These are phyloP conservation scores for Phialophora macrospora DNA, from an alignment of 2,329 filamentous ascomycete species.

Conservation along the genomic window DNA sequence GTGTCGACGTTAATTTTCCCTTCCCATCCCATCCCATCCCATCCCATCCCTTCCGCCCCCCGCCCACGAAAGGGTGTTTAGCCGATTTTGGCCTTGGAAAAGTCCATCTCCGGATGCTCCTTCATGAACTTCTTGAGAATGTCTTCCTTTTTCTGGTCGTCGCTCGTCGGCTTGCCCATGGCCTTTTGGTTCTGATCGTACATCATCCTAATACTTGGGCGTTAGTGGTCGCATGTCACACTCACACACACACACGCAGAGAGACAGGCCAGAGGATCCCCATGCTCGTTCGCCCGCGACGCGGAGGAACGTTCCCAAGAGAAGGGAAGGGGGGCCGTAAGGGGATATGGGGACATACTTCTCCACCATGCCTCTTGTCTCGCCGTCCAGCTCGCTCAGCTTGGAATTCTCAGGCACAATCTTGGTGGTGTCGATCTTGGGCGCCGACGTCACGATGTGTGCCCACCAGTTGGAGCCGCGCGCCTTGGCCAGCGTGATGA, in stretches of 20 bases:
- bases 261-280: too few species aligned
- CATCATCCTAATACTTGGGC: constrained; percentile 73
- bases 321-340: too few species aligned
- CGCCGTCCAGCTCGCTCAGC: constrained; percentile 88
- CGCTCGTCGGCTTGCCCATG: constrained; percentile 81
- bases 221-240: background rate
- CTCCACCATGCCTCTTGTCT: constrained; percentile 96
- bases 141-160: constrained; percentile 94
- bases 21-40: background rate
- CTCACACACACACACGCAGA: background rate
- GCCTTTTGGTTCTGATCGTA: constrained; percentile 98
- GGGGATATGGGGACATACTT: constrained; percentile 55
- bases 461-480: constrained; percentile 99
- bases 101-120: constrained; percentile 75
- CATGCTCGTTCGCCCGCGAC: background rate
- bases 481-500: constrained; percentile 89
- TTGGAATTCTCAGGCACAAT: constrained; percentile 93
- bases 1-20: background rate
- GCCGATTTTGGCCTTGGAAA: constrained; percentile 67
- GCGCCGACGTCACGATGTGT: constrained; percentile 83
- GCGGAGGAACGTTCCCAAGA: background rate
- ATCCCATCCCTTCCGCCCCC: background rate
- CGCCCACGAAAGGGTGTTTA: constrained; percentile 38
- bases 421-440: constrained; percentile 92
- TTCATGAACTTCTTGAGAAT: constrained; percentile 91